Base-by-base conservation (phyloP, 1,139 yeast genomes). In the Zygosaccharomyces sapae region DNA sequence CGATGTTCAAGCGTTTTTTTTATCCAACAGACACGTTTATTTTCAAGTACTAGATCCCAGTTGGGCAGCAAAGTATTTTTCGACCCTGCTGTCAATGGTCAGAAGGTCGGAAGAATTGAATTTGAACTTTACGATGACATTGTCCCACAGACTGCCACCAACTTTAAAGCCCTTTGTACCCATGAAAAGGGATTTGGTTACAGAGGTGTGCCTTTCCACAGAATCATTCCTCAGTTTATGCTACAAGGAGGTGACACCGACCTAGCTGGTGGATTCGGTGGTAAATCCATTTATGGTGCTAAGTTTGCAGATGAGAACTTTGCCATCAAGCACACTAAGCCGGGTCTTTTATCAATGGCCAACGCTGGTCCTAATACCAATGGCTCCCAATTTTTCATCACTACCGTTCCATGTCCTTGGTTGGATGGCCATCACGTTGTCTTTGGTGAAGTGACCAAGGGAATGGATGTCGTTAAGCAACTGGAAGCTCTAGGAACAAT, bases 231-330 rank as follows among this genome's bases (percentile, higher is more conserved):
- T 64, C 79, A 84, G 64, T 89, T 89, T 74, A 89, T 89, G 97
- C 79, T 89, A 70, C 97, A 89, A 75, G 97, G 97, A 71, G 97
- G 97, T 75, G 97, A 89, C 72, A 88, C 89, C 76, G 88, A 95
- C 70, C 77, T 83, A 67, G 83, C 88, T 66, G 86, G 83, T 70
- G 97, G 97, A 59, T 86, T 94, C 62, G 97, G 97, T 68, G 96
- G 97, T 69, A 86, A 86, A 75, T 86, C 95, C 51, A 89, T 90
- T 75, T 89, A 88, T 75, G 96, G 96, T 60, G 77, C 74, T 65
- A 85, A 81, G 72, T 89, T 89, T 69, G 79, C 82, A 48, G 97
- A 89, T 66, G 97, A 89, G 75, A 88, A 87, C 81, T 89, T 89
- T 68, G 55, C 71, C 65, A 76, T 83, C 75, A 86, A 73, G 70